Evolutionary conservation across 225 moss, liverwort and hornwort genomes (phyloP).

Genomic region (Marchantia polymorpha): DNA sequence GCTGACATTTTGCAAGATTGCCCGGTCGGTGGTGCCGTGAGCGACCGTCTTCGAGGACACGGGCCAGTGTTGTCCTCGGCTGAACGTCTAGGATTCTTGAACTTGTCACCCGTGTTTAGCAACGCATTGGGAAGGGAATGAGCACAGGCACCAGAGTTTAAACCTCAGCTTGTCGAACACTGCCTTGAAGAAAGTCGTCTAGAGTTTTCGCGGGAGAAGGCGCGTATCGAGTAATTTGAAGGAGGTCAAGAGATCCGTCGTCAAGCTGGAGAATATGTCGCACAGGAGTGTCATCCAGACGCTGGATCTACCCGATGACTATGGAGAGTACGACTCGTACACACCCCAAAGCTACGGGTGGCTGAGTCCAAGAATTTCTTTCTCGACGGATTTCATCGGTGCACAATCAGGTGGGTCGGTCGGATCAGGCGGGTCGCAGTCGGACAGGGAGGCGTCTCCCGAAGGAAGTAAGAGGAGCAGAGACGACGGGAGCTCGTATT

Average conservation of each 20-base stretch:
- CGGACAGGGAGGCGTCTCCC: constrained; percentile 7
- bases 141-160: no score
- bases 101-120: no score
- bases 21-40: no score
- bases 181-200: no score
- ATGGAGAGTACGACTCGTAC: constrained; percentile 31
- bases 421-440: constrained; percentile 16
- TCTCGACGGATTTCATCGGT: constrained; percentile 18
- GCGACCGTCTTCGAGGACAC: no score
- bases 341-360: constrained; percentile 30
- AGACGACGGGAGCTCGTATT: constrained; percentile 17
- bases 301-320: constrained; percentile 40
- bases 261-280: constrained; percentile 29
- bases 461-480: constrained; percentile 27
- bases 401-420: constrained; percentile 7
- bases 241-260: background rate
- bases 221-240: background rate
- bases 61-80: no score
- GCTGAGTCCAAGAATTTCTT: constrained; percentile 23
- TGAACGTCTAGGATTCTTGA: no score
- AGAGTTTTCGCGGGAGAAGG: background rate
- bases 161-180: no score
- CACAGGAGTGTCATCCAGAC: constrained; percentile 43
- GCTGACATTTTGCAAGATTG: no score
- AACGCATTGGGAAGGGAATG: no score